Percentiles rank a stretch among this genome's conserved stretches.
phyloP scores from a whole-genome alignment of 2,329 filamentous ascomycete species.

The Pseudogymnoascus sp. region DNA sequence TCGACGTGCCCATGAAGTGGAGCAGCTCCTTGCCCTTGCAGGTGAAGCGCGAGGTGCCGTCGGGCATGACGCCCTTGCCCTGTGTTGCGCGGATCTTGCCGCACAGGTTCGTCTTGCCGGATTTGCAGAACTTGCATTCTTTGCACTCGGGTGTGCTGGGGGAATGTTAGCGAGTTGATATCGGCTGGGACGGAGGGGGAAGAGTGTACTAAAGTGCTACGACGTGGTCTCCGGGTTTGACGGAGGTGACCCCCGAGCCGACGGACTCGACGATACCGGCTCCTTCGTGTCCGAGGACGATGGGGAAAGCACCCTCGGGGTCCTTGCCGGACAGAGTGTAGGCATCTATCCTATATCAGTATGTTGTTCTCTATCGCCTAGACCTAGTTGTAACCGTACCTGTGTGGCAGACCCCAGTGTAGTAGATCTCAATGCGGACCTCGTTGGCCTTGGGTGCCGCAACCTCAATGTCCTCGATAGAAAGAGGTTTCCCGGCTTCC shows the following conservation, averaged over 20 bases:
- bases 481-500: conserved; percentile 87
- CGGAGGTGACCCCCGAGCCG: conserved; percentile 88
- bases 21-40: conserved; percentile 91
- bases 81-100: conserved; percentile 98
- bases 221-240: conserved; percentile 90
- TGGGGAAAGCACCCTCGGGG: conserved; percentile 87
- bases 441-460: conserved; percentile 82
- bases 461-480: conserved; percentile 89
- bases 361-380: conserved; percentile 11
- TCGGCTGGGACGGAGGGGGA: conserved; percentile 11
- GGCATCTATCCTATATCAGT: conserved; percentile 52
- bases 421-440: conserved; percentile 93
- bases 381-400: conserved; percentile 45
- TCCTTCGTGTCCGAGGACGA: conserved; percentile 84
- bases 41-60: conserved; percentile 90
- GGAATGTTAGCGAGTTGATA: conserved; percentile 12
- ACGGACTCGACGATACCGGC: conserved; percentile 89
- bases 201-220: conserved; percentile 70
- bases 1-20: conserved; percentile 99
- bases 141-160: conserved; percentile 86
- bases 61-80: conserved; percentile 93
- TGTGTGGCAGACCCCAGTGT: conserved; percentile 98
- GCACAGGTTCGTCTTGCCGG: conserved; percentile 97
- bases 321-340: conserved; percentile 96
- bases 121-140: conserved; percentile 99